Evolutionary conservation across 371 early-diverging fungal genomes (phyloP), one percentile per base, ranked within the genome.

Genomic region (Rhizopus arrhizus): DNA sequence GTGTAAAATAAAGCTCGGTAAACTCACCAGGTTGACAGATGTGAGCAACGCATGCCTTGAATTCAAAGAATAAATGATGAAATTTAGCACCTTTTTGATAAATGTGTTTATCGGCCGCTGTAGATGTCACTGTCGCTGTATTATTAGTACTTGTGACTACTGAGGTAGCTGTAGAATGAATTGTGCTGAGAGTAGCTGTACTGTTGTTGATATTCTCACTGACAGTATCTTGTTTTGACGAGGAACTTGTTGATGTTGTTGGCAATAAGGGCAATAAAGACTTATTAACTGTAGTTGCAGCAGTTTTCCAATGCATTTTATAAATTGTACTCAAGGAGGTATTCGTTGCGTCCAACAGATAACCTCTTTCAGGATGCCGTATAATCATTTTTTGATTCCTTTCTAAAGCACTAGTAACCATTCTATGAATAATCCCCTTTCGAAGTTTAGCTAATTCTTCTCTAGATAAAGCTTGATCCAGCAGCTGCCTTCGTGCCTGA

Each of bases 31-130:
- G 77, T 31, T 81, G 77, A 55, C 88, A 89, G 5, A 88, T 83
- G 31, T 83, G 79, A n/a, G 88, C 91, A 9, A 84, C 78, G 64
- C 83, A 88, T 0, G 86, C 84, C 51, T 84, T 84, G 4, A 89
- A 66, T 58, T 87, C 87, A 50, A 89, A 81, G 61, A 80, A 82
- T 13, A 83, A 40, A 53, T 85, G 83, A 53, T 82, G 67, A 52
- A 80, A 78, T 49, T 78, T 79, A 42, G 72, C 78, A 1, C 80
- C 72, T 35, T 74, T 80, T 33, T 52, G 55, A 7, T 43, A n/a
- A n/a, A 5, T 11, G 5, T 48, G 48, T 29, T 48, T 48, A 7
- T 48, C 48, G 15, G 31, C 28, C 15, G 15, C 2, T 0, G 5
- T 43, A 13, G 43, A 9, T 13, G 15, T 15, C n/a, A 13, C 43